Conservation (phyloP, 495 filamentous ascomycete genomes). For the Filosporella fistucella region DNA sequence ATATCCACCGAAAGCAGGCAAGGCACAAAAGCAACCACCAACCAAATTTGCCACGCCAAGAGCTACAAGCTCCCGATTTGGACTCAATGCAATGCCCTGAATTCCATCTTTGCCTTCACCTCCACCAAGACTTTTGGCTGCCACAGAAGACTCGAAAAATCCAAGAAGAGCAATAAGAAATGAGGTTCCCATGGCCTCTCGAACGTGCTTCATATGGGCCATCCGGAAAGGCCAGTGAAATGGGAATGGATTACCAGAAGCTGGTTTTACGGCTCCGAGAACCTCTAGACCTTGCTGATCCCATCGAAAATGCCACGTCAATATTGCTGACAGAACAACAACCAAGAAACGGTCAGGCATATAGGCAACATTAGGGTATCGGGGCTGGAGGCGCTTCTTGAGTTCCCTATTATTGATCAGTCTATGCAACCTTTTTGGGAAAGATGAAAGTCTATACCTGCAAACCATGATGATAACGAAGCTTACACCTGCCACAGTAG, state of each 20-base stretch:
- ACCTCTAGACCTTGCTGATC: slow-evolving; percentile 76
- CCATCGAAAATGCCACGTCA: slow-evolving; percentile 79
- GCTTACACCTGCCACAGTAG: slow-evolving; percentile 67
- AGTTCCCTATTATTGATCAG: slow-evolving; percentile 46
- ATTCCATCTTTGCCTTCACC: slow-evolving; percentile 57
- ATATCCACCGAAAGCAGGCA: slow-evolving; percentile 95
- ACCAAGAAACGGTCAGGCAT: slow-evolving; percentile 90
- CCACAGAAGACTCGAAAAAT: slow-evolving; percentile 98
- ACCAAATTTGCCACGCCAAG: slow-evolving; percentile 85
- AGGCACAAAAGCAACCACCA: slow-evolving; percentile 84
- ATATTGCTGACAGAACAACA: slow-evolving; percentile 77
- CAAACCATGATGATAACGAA: slow-evolving; percentile 88
- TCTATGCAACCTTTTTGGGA: neutral
- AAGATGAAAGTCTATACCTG: slow-evolving; percentile 17
- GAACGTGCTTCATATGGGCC: slow-evolving; percentile 70
- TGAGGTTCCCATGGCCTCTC: slow-evolving; percentile 84
- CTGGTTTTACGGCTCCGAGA: slow-evolving; percentile 73
- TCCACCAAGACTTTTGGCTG: slow-evolving; percentile 79
- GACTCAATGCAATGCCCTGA: slow-evolving; percentile 72
- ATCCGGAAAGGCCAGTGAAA: slow-evolving; percentile 83
- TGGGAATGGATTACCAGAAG: slow-evolving; percentile 60
- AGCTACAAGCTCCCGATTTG: slow-evolving; percentile 92
- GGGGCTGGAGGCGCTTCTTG: slow-evolving; percentile 77
- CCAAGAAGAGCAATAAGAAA: slow-evolving; percentile 93
- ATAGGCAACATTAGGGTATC: slow-evolving; percentile 78